Conservation (phyloP, 176 grass and related monocot species). For the Poa annua region DNA sequence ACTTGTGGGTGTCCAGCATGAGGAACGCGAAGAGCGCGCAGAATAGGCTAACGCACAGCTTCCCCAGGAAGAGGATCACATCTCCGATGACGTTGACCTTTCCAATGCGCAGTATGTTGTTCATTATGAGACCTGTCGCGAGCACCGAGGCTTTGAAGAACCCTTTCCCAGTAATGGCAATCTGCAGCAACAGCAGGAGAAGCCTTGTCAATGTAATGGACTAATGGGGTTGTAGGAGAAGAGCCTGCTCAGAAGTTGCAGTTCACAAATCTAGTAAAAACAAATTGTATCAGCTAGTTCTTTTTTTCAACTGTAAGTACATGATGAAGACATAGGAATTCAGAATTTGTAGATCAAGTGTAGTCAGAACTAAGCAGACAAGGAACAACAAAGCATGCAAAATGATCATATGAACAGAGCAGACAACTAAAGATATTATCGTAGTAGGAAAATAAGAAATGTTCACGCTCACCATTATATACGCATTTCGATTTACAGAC, state of each 20-base stretch:
- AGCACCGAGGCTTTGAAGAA: constrained; percentile 90
- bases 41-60: constrained; percentile 88
- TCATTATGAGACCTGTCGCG: constrained; percentile 96
- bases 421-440: background rate
- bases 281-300: too few relatives aligned
- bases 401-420: background rate
- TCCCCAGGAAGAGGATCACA: constrained; percentile 96
- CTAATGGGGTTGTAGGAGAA: background rate
- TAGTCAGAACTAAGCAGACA: background rate
- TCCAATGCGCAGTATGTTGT: constrained; percentile 95
- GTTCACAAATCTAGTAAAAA: too few relatives aligned
- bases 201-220: background rate
- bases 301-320: too few relatives aligned
- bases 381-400: background rate
- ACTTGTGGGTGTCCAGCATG: constrained; percentile 93
- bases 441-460: background rate
- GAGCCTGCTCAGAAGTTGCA: too few relatives aligned
- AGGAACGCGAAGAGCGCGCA: constrained; percentile 94
- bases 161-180: constrained; percentile 92
- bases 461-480: constrained; percentile 80
- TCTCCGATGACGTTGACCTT: constrained; percentile 98
- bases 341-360: too few relatives aligned
- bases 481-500: constrained; percentile 89
- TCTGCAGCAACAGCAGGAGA: constrained; percentile 57
- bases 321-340: too few relatives aligned